phyloP scores from a whole-genome alignment of 2,329 filamentous ascomycete species.

The Claviceps capensis region DNA sequence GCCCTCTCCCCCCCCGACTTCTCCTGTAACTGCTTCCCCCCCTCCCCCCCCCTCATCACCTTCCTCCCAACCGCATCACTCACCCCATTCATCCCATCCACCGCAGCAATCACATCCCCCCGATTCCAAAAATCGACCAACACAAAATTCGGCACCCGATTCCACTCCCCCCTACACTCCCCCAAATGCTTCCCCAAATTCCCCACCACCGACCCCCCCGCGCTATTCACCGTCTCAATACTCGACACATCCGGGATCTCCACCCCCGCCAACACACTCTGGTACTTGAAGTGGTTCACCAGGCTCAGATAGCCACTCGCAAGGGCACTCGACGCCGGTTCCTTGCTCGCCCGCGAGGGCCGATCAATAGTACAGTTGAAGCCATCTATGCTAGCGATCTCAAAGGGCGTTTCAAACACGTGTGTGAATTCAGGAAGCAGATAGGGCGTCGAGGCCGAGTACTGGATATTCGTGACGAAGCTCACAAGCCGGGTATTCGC shows the following conservation, averaged over 20 bases:
- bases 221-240: constrained; percentile 51
- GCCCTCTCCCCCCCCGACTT: constrained; percentile 8
- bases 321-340: constrained; percentile 36
- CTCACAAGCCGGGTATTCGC: constrained; percentile 51
- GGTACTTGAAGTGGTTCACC: constrained; percentile 71
- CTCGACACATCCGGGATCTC: constrained; percentile 46
- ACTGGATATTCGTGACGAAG: constrained; percentile 47
- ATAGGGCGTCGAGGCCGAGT: constrained; percentile 34
- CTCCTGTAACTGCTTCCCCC: background rate
- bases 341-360: constrained; percentile 33
- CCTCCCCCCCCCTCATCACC: background rate
- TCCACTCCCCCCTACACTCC: constrained; percentile 43
- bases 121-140: constrained; percentile 71
- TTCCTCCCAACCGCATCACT: constrained; percentile 20
- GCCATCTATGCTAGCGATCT: constrained; percentile 44
- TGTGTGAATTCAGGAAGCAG: constrained; percentile 50
- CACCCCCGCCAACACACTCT: constrained; percentile 37
- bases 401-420: constrained; percentile 61
- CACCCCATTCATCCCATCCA: constrained; percentile 53
- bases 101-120: constrained; percentile 53
- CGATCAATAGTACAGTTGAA: constrained; percentile 64
- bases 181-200: constrained; percentile 39
- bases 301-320: constrained; percentile 50
- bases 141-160: constrained; percentile 54
- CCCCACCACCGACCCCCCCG: constrained; percentile 38